Evolutionary conservation across 352 stramenopile genomes (phyloP), one percentile per base, ranked within the genome.

Genomic region (Phytophthora multivora): DNA sequence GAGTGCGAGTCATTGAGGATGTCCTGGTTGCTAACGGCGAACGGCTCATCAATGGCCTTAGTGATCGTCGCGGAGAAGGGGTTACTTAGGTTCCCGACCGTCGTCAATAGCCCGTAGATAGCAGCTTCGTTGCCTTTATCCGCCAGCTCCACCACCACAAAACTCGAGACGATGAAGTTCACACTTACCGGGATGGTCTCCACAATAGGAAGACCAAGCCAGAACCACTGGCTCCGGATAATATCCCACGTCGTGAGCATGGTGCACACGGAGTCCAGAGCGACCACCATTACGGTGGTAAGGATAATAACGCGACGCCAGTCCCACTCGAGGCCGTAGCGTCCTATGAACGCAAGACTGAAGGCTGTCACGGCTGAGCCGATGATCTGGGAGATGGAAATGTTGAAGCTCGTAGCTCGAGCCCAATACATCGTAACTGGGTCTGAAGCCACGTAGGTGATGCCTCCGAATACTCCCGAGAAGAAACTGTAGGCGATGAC

Each of bases 71-170:
- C 45, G 1, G 71, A 77, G 45, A 86, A 79, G 1, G 73, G 77
- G n/a, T 57, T 66, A 21, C 55, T 75, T 2, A 81, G 50, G 45
- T 86, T 82, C 2, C 59, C 51, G 10, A 78, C 60, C 1, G 77
- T 83, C 6, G 77, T 77, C 13, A 82, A 25, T 15, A 86, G 62
- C 10, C 68, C 71, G 36, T 77, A 79, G 38, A 77, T 69, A 2
- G 72, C 69, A 21, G 57, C 77, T 65, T 86, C 77, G 19, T 76
- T 77, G 30, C 74, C 73, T n/a, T 68, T 64, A 7, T 75, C 71
- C 11, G 72, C 69, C 36, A 86, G 33, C 23, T 86, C 77, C 12
- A 86, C 77, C 7, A 75, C 66, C n/a, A 79, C 70, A 25, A 70
- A 79, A n/a, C 31, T 79, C 4, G 66, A 71, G 28, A 79, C 50